Conservation (phyloP, 805 yeast species). For the Saccharomyces kudriavzevii region DNA sequence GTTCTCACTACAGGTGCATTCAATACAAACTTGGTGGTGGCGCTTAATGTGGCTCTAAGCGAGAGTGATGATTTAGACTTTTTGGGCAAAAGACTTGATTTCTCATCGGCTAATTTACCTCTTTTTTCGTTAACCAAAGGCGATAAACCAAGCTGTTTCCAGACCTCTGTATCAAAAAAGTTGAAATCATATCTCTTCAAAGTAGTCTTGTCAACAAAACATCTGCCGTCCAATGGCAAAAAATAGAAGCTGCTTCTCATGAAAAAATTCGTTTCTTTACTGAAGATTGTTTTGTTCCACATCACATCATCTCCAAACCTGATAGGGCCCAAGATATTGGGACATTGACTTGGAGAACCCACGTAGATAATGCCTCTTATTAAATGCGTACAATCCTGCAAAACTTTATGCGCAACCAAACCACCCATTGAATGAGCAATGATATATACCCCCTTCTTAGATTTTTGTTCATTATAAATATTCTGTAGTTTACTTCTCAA, state of each 20-base stretch:
- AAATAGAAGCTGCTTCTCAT: conserved; percentile 81
- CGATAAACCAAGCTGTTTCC: conserved; percentile 68
- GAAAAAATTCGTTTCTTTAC: conserved; percentile 76
- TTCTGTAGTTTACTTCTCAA: conserved; percentile 40
- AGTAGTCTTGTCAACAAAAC: conserved; percentile 58
- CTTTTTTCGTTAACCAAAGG: conserved; percentile 53
- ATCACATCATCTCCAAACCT: conserved; percentile 75
- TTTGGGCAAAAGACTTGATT: neutral
- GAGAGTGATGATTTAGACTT: neutral
- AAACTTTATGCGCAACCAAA: conserved; percentile 67
- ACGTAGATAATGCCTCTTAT: conserved; percentile 72
- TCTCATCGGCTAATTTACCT: conserved; percentile 5
- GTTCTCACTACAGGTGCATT: conserved; percentile 9
- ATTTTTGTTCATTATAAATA: conserved; percentile 33
- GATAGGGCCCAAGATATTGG: conserved; percentile 79
- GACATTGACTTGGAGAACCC: conserved; percentile 78
- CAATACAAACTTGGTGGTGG: conserved; percentile 7
- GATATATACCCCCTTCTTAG: conserved; percentile 53
- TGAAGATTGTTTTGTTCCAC: conserved; percentile 62
- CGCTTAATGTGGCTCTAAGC: conserved; percentile 1
- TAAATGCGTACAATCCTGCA: conserved; percentile 58
- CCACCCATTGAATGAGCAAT: conserved; percentile 97
- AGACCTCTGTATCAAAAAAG: conserved; percentile 68
- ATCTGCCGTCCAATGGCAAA: conserved; percentile 65
- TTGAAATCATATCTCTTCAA: conserved; percentile 57